Evolutionary conservation across 805 yeast species (phyloP), one percentile per base, ranked within the genome.

Genomic region (Kodamaea hsintzibuensis): DNA sequence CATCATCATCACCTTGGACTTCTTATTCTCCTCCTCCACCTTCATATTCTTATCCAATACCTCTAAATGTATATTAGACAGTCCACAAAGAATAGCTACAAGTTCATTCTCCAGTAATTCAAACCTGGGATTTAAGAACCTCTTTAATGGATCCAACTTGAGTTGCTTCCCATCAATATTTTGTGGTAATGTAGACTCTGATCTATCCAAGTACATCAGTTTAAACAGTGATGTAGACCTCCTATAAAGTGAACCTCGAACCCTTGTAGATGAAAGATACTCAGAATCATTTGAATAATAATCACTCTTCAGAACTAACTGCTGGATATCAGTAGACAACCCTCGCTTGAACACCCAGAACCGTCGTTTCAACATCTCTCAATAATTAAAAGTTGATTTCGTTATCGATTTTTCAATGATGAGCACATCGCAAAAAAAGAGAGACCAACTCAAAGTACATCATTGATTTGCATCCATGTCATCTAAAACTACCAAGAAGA

Each of bases 21-120:
- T n/a, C n/a, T n/a, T 17, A 25, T 33, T 16, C 18, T 10, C 27
- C 3, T 7, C 19, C 19, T 37, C 27, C 16, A 37, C 33, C 42
- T 22, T n/a, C n/a, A n/a, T 22, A 22, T 22, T 6, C 25, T 22
- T n/a, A n/a, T n/a, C 25, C 25, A 22, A 6, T 22, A 18, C 16
- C 46, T 30, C 50, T 39, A 33, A 55, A 17, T 19, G 55, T 54
- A 48, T 55, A 18, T 68, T 62, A 39, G 73, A 60, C 16, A 63
- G 56, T 0, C 78, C 78, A 55, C 70, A 66, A 5, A 71, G 44
- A 1, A 73, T 60, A 33, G 65, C 52, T 4, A 67, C 35, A 8
- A 60, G 62, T 51, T 73, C 78, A 25, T 59, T 55, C 10, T 63
- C 55, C 9, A 60, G 60, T 19, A 67, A 61, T n/a, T 57, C 57